Evolutionary conservation across 2,329 filamentous ascomycete genomes (phyloP), one percentile per base, ranked within the genome.

Genomic region (Cercospora citrullina): DNA sequence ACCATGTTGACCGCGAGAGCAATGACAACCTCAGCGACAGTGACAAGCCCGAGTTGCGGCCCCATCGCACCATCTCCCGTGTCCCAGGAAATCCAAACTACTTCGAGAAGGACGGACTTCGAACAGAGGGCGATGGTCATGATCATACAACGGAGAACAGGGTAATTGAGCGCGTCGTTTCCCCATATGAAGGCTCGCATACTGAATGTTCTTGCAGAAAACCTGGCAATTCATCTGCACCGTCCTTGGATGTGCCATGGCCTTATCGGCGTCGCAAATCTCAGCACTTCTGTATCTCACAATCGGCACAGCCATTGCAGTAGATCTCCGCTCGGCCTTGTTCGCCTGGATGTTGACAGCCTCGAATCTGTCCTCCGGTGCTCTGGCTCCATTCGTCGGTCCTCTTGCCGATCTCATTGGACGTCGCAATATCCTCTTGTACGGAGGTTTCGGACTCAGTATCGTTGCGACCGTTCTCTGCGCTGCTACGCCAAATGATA

Each of bases 61-160:
- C 60, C 9, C 60, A 62, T 21, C 39, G 60, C 36, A 62, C 39
- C 33, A 51, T 62, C 8, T 62, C 60, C n/a, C 33, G 60, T 18
- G 60, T 62, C 1, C 60, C 60, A 18, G 60, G 60, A 23, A 62
- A 62, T 31, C 60, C 60, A 16, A 62, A 62, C 60, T 62, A 62
- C 42, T 45, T 48, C 18, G 60, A 62, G 2, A 48, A 30, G 26
- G 26, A 51, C 51, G 60, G 60, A 2, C 60, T 62, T 8, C 60
- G 60, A 14, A 62, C 60, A 12, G 60, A 48, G 42, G 60, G 60
- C 14, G 60, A 62, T 30, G 60, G 26, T 8, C 14, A 51, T n/a
- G 60, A 62, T 18, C 60, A 62, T 18, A 26, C 26, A 0, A 62
- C 21, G 16, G 36, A 62, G 36, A 48, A 48, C 14, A 62, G 30